Base-by-base conservation (phyloP, 208 protist genomes). In the Leishmania martiniquensis region DNA sequence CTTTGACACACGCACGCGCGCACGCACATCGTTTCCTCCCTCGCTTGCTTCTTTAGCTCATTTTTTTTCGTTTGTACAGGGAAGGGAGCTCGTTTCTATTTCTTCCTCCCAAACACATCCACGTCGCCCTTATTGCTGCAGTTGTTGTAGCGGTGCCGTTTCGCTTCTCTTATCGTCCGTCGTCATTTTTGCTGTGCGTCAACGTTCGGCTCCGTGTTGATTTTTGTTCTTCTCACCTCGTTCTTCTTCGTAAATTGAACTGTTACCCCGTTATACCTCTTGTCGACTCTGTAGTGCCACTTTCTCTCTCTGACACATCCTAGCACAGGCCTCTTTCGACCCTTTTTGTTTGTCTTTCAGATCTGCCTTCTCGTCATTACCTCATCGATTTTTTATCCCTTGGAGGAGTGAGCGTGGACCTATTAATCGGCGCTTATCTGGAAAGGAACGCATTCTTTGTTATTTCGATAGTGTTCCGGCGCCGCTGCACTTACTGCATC, bases 131-230 rank as follows among this genome's bases (percentile, higher is more conserved):
- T n/a, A n/a, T n/a, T n/a, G n/a, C n/a, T n/a, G n/a, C n/a, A n/a
- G n/a, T n/a, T n/a, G n/a, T n/a, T n/a, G n/a, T n/a, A n/a, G n/a
- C n/a, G n/a, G n/a, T n/a, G n/a, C n/a, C n/a, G n/a, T n/a, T 15
- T 65, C 12, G 12, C 71, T 32, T 37, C 69, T 67, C 4, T 78
- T 57, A 66, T n/a, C 45, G 25, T 32, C 29, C 68, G 62, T 76
- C 13, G 74, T 73, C 62, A 10, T 78, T 29, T 37, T n/a, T 62
- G 49, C 47, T 87, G 32, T 47, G 42, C 63, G 20, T 47, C n/a
- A 65, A 63, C 29, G 51, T 45, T 34, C 49, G 54, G 7, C 42
- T 13, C 32, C 12, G 9, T 47, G 54, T 72, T 78, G 25, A 4
- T 55, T 65, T 54, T 69, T 59, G 20, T 37, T 37, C 20, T n/a